Percentiles rank a stretch among this genome's conserved stretches.
Conservation (phyloP, 2,329 filamentous ascomycete genomes). For the Ascochyta fabae region DNA sequence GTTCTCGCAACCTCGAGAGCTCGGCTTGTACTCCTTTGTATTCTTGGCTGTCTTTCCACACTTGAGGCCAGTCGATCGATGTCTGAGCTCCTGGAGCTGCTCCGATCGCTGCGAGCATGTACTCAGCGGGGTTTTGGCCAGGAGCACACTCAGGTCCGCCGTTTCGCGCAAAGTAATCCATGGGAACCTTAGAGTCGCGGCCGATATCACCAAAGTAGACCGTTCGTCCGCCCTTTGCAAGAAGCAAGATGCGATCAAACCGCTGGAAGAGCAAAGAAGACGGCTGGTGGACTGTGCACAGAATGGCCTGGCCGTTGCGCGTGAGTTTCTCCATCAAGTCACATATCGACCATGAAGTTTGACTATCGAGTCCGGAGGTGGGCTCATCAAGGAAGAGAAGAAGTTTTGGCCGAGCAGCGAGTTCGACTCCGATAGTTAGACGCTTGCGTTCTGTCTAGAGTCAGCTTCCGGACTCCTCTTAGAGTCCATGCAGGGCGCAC, state of each 20-base stretch:
- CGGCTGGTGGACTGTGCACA: constrained; percentile 94
- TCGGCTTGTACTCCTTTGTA: constrained; percentile 42
- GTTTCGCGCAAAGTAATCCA: constrained; percentile 74
- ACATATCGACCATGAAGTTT: constrained; percentile 65
- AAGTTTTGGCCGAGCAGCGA: constrained; percentile 42
- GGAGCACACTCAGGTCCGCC: constrained; percentile 67
- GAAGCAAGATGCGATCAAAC: constrained; percentile 79
- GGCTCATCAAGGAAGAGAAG: constrained; percentile 63
- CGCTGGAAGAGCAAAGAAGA: constrained; percentile 91
- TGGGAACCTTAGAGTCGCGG: constrained; percentile 68
- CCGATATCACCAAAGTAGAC: constrained; percentile 84
- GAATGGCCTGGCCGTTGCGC: constrained; percentile 77
- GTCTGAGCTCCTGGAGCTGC: constrained; percentile 37
- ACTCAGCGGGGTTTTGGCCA: constrained; percentile 78
- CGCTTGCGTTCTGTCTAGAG: constrained; percentile 60
- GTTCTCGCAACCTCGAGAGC: constrained; percentile 49
- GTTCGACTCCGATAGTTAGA: constrained; percentile 64
- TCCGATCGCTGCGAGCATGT: constrained; percentile 65
- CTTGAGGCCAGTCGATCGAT: constrained; percentile 50
- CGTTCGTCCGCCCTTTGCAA: constrained; percentile 76
- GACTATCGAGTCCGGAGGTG: constrained; percentile 77
- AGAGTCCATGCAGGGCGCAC: constrained; percentile 37
- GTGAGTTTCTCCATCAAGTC: constrained; percentile 86
- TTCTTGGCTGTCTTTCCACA: constrained; percentile 46
- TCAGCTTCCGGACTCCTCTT: constrained; percentile 1